Conservation (phyloP, 257 asterid species). For the Solanum sitiens region DNA sequence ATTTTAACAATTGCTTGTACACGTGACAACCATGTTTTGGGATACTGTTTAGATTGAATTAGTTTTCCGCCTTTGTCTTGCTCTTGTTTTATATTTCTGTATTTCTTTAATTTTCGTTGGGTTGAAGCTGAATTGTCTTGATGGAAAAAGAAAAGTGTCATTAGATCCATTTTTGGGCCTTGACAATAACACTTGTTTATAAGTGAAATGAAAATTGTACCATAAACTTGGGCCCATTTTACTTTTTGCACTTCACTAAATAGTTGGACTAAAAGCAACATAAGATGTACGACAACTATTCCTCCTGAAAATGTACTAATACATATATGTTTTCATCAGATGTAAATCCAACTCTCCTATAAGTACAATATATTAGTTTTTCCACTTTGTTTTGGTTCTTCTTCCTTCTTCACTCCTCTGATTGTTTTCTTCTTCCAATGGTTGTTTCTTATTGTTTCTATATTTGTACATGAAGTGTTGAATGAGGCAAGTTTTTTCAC, state of each 20-base stretch:
- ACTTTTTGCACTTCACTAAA: not conserved
- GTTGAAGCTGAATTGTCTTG: too few relatives aligned
- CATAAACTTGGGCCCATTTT: not conserved
- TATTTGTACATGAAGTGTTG: too few relatives aligned
- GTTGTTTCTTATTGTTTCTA: too few relatives aligned
- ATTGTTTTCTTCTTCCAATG: not conserved
- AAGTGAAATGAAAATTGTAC: not conserved
- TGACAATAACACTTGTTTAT: too few relatives aligned
- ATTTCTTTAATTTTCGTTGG: too few relatives aligned
- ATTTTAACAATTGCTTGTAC: not conserved
- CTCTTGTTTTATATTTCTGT: not conserved
- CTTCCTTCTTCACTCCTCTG: not conserved
- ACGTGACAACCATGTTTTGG: not conserved
- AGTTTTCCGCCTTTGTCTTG: not conserved
- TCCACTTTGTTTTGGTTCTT: not conserved
- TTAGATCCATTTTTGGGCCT: not conserved
- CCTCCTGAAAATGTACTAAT: too few relatives aligned
- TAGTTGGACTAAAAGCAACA: too few relatives aligned
- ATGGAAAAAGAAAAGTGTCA: too few relatives aligned
- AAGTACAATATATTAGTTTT: not conserved
- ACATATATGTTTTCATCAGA: too few relatives aligned
- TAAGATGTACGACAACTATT: not conserved
- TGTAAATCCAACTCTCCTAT: not conserved
- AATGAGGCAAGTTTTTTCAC: too few relatives aligned
- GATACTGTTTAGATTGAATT: not conserved